Conservation (phyloP, 108 stramenopile genomes). For the Cylindrotheca fusiformis region DNA sequence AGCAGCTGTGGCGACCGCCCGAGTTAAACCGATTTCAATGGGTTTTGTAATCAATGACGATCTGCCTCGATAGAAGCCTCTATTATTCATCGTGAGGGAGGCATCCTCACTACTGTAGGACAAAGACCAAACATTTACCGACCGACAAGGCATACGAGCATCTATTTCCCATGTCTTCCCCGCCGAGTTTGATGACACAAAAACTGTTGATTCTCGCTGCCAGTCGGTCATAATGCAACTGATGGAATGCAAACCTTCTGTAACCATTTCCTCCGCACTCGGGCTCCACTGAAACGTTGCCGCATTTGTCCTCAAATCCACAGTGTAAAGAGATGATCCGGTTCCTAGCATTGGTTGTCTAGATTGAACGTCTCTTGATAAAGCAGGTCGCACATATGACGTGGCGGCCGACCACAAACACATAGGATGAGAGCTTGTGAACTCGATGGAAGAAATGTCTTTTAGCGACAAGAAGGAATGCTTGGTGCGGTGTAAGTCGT, state of each 20-base stretch:
- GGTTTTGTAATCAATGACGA: constrained; percentile 23
- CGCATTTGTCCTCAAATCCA: constrained; percentile 61
- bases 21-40: constrained; percentile 1
- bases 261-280: constrained; percentile 57
- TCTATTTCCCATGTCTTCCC: constrained; percentile 79
- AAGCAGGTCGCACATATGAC: constrained; percentile 44
- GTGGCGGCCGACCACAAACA: constrained; percentile 47
- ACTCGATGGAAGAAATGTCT: constrained; percentile 40
- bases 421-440: constrained; percentile 50
- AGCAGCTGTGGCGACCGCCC: not conserved
- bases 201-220: constrained; percentile 34
- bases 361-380: constrained; percentile 5
- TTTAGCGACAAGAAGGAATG: constrained; percentile 42
- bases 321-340: constrained; percentile 59
- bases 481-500: constrained; percentile 1
- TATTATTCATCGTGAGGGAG: constrained; percentile 13
- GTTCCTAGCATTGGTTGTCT: constrained; percentile 27
- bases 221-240: constrained; percentile 52
- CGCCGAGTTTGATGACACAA: constrained; percentile 59
- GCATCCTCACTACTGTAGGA: constrained; percentile 20
- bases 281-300: constrained; percentile 76
- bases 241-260: constrained; percentile 74
- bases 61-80: constrained; percentile 31
- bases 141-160: constrained; percentile 49
- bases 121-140: constrained; percentile 60